A percentile compares a stretch with the other conserved stretches of the same genome.
Evolutionary conservation across 202 grass and related monocot genomes (phyloP).

Genomic region (Saccharum hybrid): DNA sequence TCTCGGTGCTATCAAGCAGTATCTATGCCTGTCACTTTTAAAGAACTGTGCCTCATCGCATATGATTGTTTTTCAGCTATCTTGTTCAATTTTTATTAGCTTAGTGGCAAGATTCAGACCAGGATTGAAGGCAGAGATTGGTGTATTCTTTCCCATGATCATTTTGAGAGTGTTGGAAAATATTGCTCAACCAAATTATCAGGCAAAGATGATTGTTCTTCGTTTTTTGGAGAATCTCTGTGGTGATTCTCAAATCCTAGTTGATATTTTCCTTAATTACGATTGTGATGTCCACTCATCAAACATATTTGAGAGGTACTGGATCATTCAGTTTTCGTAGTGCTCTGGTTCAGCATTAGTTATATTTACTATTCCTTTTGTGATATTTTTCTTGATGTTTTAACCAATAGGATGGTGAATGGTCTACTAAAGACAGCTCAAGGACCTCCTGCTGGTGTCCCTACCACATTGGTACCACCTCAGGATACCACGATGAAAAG

Average conservation of each 20-base stretch:
- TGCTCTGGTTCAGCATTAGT: constrained; percentile 42
- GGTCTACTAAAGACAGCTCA: constrained; percentile 97
- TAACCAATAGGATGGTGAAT: constrained; percentile 87
- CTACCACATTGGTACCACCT: constrained; percentile 84
- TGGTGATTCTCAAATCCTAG: constrained; percentile 92
- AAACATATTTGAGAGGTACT: constrained; percentile 98
- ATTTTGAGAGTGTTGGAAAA: constrained; percentile 97
- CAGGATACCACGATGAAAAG: constrained; percentile 94
- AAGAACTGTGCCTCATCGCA: constrained; percentile 98
- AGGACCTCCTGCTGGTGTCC: constrained; percentile 84
- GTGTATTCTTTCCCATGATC: constrained; percentile 99
- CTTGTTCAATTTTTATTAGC: constrained; percentile 99
- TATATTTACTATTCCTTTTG: constrained; percentile 28
- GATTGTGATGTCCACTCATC: constrained; percentile 98
- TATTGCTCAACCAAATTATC: constrained; percentile 98
- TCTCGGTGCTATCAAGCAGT: constrained; percentile 99
- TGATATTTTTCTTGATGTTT: constrained; percentile 46
- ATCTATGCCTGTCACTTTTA: constrained; percentile 91
- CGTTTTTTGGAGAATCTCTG: constrained; percentile 95
- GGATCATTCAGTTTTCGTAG: constrained; percentile 11
- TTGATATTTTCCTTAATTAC: constrained; percentile 99
- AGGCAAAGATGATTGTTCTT: constrained; percentile 98
- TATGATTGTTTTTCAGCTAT: constrained; percentile 99
- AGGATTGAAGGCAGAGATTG: constrained; percentile 99
- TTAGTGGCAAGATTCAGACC: constrained; percentile 97